Conservation (phyloP, 2,329 filamentous ascomycete species). For the Aspergillus latus region DNA sequence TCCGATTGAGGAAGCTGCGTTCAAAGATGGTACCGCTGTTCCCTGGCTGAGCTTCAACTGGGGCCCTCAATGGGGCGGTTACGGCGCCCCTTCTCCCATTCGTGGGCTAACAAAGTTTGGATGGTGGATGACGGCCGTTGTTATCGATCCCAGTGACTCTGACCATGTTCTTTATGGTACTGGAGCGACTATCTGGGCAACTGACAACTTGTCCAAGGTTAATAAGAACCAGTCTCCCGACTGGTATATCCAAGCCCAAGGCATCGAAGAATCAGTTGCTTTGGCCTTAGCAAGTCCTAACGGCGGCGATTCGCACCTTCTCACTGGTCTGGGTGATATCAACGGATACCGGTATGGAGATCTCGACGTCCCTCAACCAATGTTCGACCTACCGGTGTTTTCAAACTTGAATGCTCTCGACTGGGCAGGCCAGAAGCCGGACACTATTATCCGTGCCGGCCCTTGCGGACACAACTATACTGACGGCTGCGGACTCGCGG, state of each 20-base stretch:
- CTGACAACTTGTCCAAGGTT: conserved; percentile 12
- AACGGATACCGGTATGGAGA: conserved; percentile 14
- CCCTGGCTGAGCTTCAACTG: conserved; percentile 20
- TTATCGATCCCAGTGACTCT: conserved; percentile 15
- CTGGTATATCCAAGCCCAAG: conserved; percentile 18
- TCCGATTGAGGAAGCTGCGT: conserved; percentile 17
- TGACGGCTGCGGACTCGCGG: conserved; percentile 18
- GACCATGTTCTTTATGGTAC: conserved; percentile 17
- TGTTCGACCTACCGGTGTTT: conserved; percentile 18
- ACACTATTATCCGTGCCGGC: conserved; percentile 15
- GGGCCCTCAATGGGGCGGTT: conserved; percentile 18
- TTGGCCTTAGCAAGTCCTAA: conserved; percentile 17
- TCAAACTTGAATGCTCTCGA: conserved; percentile 19
- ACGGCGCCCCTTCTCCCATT: conserved; percentile 17
- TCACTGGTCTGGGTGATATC: conserved; percentile 15
- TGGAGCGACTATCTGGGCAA: conserved; percentile 19
- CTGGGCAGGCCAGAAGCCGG: conserved; percentile 16
- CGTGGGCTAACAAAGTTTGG: conserved; percentile 18
- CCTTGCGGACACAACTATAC: conserved; percentile 17
- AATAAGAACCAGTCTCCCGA: conserved; percentile 11
- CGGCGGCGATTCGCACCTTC: conserved; percentile 11
- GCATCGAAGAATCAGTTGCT: conserved; percentile 16
- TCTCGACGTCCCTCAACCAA: conserved; percentile 17
- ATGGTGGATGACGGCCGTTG: conserved; percentile 20
- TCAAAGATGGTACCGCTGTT: conserved; percentile 15